Percentiles rank a stretch among this genome's conserved stretches.
These are phyloP conservation scores for Coemansia sp. DNA, from an alignment of 192 early-diverging fungal species.

Conservation along the genomic window DNA sequence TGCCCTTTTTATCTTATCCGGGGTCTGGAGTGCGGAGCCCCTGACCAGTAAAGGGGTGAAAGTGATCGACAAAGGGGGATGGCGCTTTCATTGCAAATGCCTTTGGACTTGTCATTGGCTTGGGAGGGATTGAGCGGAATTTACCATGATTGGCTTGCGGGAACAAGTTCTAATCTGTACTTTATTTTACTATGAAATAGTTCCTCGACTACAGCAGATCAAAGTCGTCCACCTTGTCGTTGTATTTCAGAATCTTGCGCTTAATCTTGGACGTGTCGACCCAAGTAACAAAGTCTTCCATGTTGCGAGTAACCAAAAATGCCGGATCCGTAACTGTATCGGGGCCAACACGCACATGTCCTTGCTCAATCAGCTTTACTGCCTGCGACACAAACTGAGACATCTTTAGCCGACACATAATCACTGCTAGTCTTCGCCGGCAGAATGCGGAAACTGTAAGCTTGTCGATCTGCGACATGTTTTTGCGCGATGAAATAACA, in stretches of 20 bases:
- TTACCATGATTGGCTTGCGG: too few relatives aligned
- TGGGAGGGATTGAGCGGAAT: too few relatives aligned
- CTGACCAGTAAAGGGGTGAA: neutral
- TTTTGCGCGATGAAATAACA: slow-evolving; percentile 71
- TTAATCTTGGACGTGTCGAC: slow-evolving; percentile 97
- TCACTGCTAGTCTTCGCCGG: slow-evolving; percentile 78
- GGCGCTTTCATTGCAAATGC: too few relatives aligned
- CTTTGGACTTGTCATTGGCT: too few relatives aligned
- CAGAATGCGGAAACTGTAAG: slow-evolving; percentile 87
- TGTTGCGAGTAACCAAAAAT: slow-evolving; percentile 77
- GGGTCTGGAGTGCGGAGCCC: slow-evolving; percentile 1
- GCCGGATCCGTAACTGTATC: slow-evolving; percentile 88
- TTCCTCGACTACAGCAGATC: slow-evolving; percentile 80
- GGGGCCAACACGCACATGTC: slow-evolving; percentile 91
- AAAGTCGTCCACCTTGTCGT: slow-evolving; percentile 89
- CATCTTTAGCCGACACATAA: slow-evolving; percentile 95
- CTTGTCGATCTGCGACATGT: slow-evolving; percentile 74
- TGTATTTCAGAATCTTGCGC: slow-evolving; percentile 93
- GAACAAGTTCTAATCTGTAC: neutral
- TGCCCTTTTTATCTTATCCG: too few relatives aligned
- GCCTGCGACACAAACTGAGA: slow-evolving; percentile 89
- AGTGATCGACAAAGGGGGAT: too few relatives aligned
- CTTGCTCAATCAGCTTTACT: slow-evolving; percentile 88
- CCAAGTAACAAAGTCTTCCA: slow-evolving; percentile 98
- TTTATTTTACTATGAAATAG: too few relatives aligned